A percentile compares a stretch with the other conserved stretches of the same genome.
Evolutionary conservation across 495 filamentous ascomycete genomes (phyloP).

Genomic region (Aspergillus affinis): DNA sequence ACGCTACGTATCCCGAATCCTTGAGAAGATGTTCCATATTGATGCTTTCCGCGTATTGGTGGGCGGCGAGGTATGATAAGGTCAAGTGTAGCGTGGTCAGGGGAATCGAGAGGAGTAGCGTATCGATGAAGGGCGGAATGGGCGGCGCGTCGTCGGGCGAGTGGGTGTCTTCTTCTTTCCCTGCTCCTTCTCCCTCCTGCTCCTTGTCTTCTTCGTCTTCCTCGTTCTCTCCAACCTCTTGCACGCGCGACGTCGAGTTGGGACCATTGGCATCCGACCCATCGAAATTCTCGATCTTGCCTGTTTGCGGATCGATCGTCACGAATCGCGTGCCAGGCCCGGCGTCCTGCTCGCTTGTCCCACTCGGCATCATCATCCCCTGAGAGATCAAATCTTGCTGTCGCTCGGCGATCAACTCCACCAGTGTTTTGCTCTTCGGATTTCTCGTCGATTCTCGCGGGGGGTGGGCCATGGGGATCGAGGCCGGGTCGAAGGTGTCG

Average conservation of each 20-base stretch:
- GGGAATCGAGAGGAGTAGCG: constrained; percentile 56
- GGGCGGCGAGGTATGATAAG: constrained; percentile 84
- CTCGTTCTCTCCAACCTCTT: not conserved
- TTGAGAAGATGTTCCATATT: constrained; percentile 61
- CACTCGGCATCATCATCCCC: constrained; percentile 6
- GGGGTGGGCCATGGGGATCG: constrained; percentile 41
- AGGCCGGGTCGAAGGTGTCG: constrained; percentile 28
- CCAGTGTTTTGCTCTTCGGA: constrained; percentile 41
- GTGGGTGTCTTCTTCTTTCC: constrained; percentile 13
- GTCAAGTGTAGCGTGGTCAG: constrained; percentile 83
- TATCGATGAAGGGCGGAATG: constrained; percentile 46
- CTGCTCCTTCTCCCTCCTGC: constrained; percentile 1
- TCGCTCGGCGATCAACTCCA: constrained; percentile 51
- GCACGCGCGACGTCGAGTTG: not conserved
- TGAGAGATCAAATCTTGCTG: constrained; percentile 36
- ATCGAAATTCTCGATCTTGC: constrained; percentile 34
- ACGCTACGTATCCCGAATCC: constrained; percentile 36
- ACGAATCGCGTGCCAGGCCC: constrained; percentile 30
- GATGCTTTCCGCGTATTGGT: constrained; percentile 49
- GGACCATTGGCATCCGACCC: not conserved
- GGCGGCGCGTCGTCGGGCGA: constrained; percentile 21
- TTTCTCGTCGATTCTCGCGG: constrained; percentile 29
- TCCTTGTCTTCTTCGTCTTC: not conserved
- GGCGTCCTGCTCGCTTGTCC: constrained; percentile 1
- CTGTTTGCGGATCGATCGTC: constrained; percentile 36